phyloP scores from a whole-genome alignment of 345 rosid genomes.

The Gynandropsis gynandra region DNA sequence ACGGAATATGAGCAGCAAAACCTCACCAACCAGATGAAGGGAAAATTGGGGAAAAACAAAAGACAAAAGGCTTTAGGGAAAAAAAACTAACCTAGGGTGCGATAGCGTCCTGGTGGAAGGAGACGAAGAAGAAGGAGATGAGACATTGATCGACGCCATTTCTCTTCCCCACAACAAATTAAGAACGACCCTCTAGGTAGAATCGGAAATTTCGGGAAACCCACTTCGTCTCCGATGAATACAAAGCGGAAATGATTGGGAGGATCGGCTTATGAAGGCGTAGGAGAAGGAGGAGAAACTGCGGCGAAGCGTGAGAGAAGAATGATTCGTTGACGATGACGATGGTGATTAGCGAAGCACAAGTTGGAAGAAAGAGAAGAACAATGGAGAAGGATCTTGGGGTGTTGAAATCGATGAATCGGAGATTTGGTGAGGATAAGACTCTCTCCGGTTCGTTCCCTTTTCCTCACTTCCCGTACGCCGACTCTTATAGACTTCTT shows the following conservation, averaged over 20 bases:
- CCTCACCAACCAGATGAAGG: neutral
- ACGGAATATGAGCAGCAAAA: neutral
- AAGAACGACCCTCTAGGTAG: slow-evolving; percentile 5
- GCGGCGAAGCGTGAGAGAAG: slow-evolving; percentile 16
- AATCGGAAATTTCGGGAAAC: slow-evolving; percentile 8
- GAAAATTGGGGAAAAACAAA: neutral
- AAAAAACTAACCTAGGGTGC: slow-evolving; percentile 26
- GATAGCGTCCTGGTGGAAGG: slow-evolving; percentile 36
- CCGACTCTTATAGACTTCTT: slow-evolving; percentile 20
- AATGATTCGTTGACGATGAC: slow-evolving; percentile 15
- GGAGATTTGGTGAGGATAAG: slow-evolving; percentile 16
- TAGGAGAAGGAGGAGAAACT: too few relatives aligned
- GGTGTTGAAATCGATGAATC: neutral
- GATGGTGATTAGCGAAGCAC: slow-evolving; percentile 19
- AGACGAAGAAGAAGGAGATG: slow-evolving; percentile 26
- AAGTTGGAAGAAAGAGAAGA: neutral
- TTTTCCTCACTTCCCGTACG: slow-evolving; percentile 12
- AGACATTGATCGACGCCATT: slow-evolving; percentile 39
- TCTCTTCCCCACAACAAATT: neutral
- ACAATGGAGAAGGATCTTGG: neutral
- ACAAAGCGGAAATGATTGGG: neutral
- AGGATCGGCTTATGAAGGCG: neutral
- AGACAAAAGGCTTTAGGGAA: neutral
- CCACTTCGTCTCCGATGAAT: slow-evolving; percentile 8
- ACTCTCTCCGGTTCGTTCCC: slow-evolving; percentile 16